phyloP scores from a whole-genome alignment of 148 eudicot species.

The Rhododendron simsii region DNA sequence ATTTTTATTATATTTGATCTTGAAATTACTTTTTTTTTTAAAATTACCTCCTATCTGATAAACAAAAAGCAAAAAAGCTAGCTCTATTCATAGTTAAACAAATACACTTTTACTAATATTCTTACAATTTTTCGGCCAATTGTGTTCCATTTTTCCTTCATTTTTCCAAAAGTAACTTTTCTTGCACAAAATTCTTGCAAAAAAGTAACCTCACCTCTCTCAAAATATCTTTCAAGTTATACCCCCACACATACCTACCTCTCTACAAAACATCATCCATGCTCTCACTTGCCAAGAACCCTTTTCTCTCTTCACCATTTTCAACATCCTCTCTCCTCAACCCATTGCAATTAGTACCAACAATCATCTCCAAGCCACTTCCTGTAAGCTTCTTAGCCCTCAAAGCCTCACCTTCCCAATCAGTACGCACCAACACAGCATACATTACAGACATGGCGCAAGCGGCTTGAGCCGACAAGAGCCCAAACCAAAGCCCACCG shows the following conservation, averaged over 20 bases:
- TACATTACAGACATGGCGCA: slow-evolving; percentile 62
- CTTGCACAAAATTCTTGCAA: background rate
- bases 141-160: background rate
- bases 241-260: background rate
- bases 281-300: slow-evolving; percentile 17
- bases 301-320: slow-evolving; percentile 29
- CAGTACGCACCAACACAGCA: slow-evolving; percentile 52
- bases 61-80: background rate
- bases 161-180: background rate
- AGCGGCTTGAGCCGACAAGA: slow-evolving; percentile 72
- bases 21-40: too few relatives aligned
- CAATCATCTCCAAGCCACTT: slow-evolving; percentile 31
- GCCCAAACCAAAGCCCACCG: slow-evolving; percentile 82
- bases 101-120: background rate
- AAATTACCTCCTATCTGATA: background rate
- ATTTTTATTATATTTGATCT: too few relatives aligned
- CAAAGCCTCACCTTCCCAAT: slow-evolving; percentile 78
- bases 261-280: slow-evolving; percentile 13
- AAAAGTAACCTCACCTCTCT: background rate
- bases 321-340: slow-evolving; percentile 1
- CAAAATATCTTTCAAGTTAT: background rate
- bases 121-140: background rate
- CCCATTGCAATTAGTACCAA: slow-evolving; percentile 3
- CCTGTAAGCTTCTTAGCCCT: slow-evolving; percentile 52
- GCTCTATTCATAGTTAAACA: background rate